Conservation (phyloP, 2,329 filamentous ascomycete species). For the Cladophialophora yegresii region DNA sequence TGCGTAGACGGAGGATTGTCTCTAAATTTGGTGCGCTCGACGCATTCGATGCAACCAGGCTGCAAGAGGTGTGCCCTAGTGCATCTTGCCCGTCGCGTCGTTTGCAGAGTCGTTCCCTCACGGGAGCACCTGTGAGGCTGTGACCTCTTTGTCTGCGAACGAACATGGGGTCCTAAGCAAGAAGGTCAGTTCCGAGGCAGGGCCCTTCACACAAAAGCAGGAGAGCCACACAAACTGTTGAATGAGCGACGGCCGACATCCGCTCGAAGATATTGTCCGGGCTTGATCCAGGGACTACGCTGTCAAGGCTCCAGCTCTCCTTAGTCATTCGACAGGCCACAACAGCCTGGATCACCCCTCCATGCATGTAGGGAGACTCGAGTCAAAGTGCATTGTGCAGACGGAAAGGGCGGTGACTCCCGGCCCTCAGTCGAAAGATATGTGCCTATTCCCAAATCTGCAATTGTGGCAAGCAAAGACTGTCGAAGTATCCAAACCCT, state of each 20-base stretch:
- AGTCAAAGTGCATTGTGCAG: constrained; percentile 3
- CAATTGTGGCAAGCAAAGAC: background rate
- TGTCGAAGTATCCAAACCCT: background rate
- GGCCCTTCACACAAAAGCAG: background rate
- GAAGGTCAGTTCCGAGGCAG: background rate
- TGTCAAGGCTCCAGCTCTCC: background rate
- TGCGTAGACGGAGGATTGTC: background rate
- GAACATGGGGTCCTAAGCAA: background rate
- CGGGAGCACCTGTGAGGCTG: background rate
- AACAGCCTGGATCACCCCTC: constrained; percentile 13
- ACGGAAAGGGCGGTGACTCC: background rate
- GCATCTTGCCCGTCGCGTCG: background rate
- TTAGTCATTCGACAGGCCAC: constrained; percentile 4
- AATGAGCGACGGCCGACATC: background rate
- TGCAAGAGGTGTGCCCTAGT: background rate
- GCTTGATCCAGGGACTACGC: constrained; percentile 4
- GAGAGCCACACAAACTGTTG: background rate
- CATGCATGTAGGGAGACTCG: background rate
- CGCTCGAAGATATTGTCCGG: constrained; percentile 13
- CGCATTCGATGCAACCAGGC: background rate
- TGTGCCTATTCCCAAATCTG: background rate
- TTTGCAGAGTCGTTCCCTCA: background rate
- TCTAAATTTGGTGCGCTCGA: constrained; percentile 10
- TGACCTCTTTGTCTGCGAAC: background rate
- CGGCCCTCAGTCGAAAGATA: background rate